Evolutionary conservation across 305 asterid species (phyloP).

Genomic region (Rubia tinctorum): DNA sequence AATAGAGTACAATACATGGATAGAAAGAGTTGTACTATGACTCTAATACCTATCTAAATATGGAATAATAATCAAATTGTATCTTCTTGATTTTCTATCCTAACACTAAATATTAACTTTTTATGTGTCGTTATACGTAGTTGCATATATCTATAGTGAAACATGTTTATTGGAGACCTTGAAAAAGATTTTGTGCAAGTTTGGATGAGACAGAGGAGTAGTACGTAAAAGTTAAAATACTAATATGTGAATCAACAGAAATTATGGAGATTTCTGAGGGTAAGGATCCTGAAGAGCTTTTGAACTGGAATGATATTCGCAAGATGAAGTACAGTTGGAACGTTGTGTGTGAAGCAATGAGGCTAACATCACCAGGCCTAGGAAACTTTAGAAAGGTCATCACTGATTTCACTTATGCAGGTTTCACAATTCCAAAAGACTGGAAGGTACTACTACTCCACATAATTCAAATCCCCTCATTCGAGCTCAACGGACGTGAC

Average conservation of each 20-base stretch:
- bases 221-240: neutral
- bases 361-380: neutral
- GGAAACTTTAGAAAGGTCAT: neutral
- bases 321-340: constrained; percentile 10
- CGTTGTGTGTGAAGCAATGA: neutral
- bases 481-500: no score
- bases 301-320: constrained; percentile 5
- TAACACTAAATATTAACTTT: no score
- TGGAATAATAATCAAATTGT: no score
- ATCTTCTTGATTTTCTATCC: no score
- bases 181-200: neutral
- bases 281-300: neutral
- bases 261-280: constrained; percentile 4
- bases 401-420: constrained; percentile 7
- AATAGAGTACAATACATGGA: no score
- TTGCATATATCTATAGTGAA: no score
- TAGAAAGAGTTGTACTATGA: no score
- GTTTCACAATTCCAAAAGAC: constrained; percentile 8
- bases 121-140: no score
- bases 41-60: no score
- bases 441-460: constrained; percentile 1
- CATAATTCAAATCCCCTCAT: neutral
- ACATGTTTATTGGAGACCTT: no score
- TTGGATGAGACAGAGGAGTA: neutral
- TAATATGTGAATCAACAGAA: neutral